phyloP scores from a whole-genome alignment of 2,329 filamentous ascomycete genomes.

The Penicillium sumatraense region DNA sequence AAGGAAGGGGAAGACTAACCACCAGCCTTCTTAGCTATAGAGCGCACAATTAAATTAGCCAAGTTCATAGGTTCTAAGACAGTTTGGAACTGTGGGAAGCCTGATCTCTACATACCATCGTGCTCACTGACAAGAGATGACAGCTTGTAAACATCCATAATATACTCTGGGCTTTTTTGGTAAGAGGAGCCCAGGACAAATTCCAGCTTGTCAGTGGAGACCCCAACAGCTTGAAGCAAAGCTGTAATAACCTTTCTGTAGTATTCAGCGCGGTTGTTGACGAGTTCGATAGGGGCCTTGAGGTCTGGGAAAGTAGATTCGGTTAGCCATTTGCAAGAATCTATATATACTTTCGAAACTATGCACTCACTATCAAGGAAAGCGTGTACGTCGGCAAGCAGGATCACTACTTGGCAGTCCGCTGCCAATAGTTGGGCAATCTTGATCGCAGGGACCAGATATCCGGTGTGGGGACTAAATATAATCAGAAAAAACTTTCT shows the following conservation, averaged over 20 bases:
- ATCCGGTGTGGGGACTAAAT: slow-evolving; percentile 41
- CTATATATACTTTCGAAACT: too few relatives aligned
- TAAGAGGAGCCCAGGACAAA: slow-evolving; percentile 87
- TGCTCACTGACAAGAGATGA: neutral
- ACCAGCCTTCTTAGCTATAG: slow-evolving; percentile 80
- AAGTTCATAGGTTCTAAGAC: too few relatives aligned
- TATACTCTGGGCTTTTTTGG: slow-evolving; percentile 70
- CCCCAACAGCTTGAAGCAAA: slow-evolving; percentile 75
- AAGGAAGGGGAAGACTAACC: too few relatives aligned
- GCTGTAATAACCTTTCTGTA: slow-evolving; percentile 78
- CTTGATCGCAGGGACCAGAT: slow-evolving; percentile 73
- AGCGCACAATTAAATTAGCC: too few relatives aligned
- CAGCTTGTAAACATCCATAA: slow-evolving; percentile 66
- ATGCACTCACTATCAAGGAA: slow-evolving; percentile 50
- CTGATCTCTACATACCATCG: too few relatives aligned
- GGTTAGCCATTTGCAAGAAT: too few relatives aligned
- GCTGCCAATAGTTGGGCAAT: slow-evolving; percentile 85
- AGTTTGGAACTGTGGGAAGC: too few relatives aligned
- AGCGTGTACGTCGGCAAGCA: slow-evolving; percentile 70
- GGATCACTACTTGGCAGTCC: slow-evolving; percentile 79
- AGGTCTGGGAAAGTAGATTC: too few relatives aligned
- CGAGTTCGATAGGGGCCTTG: slow-evolving; percentile 86
- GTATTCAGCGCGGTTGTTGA: slow-evolving; percentile 80
- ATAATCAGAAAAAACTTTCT: neutral
- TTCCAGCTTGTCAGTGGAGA: slow-evolving; percentile 75